Conservation (phyloP, 1,284 basidiomycete species). For the Ganoderma sp. region DNA sequence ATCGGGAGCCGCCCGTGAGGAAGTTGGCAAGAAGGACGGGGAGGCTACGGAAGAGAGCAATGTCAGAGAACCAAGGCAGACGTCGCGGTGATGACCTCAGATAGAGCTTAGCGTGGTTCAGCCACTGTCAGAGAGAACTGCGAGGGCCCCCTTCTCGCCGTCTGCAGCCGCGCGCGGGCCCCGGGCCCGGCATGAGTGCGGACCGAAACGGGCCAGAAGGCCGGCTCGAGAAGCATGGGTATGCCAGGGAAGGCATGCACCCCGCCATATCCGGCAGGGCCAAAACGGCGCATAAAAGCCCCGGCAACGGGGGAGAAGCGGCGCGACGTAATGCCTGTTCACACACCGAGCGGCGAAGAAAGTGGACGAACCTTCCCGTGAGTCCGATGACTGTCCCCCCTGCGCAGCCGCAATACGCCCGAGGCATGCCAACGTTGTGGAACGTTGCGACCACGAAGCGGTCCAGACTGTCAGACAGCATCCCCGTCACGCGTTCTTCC, state of each 20-base stretch:
- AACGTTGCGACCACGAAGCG: conserved; percentile 73
- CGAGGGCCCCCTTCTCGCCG: background rate
- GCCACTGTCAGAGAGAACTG: conserved; percentile 1
- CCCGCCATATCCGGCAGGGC: conserved; percentile 12
- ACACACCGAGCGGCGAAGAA: conserved; percentile 20
- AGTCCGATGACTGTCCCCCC: conserved; percentile 54
- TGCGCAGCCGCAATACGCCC: conserved; percentile 71
- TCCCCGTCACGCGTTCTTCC: conserved; percentile 57
- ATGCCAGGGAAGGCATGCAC: conserved; percentile 18
- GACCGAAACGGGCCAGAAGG: conserved; percentile 10
- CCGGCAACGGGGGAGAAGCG: conserved; percentile 19
- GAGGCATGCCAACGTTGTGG: conserved; percentile 75
- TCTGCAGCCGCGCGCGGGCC: background rate
- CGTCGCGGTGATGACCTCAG: background rate
- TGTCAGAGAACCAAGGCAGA: conserved; percentile 13
- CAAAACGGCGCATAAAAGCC: conserved; percentile 17
- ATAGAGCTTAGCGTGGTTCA: background rate
- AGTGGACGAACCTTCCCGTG: conserved; percentile 36
- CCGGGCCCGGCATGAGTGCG: conserved; percentile 11
- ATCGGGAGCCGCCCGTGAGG: conserved; percentile 49
- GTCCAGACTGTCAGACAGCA: conserved; percentile 68
- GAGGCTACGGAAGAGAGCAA: conserved; percentile 47
- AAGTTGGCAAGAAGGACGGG: conserved; percentile 62
- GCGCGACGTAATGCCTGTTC: conserved; percentile 21
- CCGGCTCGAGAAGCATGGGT: conserved; percentile 34